These are phyloP conservation scores for Euphorbia peplus DNA, from an alignment of 345 rosid genomes.

Conservation along the genomic window DNA sequence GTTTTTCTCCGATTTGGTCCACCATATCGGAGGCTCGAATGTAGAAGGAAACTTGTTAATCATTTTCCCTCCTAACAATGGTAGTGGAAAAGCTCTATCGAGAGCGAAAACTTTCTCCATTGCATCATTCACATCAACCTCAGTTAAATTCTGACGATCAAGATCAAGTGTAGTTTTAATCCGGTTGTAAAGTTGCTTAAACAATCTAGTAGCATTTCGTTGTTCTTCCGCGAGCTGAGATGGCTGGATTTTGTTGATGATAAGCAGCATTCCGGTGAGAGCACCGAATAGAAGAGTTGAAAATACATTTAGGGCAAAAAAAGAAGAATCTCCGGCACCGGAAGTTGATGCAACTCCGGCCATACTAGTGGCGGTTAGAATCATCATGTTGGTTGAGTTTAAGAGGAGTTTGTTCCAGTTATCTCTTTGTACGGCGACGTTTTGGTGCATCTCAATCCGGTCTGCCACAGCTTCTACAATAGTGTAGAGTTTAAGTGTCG, in stretches of 20 bases:
- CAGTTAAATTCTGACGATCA: conserved; percentile 2
- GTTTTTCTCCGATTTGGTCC: conserved; percentile 17
- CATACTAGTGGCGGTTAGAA: conserved; percentile 56
- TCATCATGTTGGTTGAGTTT: conserved; percentile 65
- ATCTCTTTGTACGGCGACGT: conserved; percentile 58
- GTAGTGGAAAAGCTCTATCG: conserved; percentile 40
- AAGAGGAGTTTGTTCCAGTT: conserved; percentile 64
- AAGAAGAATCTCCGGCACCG: neutral
- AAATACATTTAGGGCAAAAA: neutral
- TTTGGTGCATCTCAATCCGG: conserved; percentile 69
- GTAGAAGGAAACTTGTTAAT: conserved; percentile 31
- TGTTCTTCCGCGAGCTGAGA: conserved; percentile 47
- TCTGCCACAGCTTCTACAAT: conserved; percentile 60
- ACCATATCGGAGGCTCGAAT: conserved; percentile 37
- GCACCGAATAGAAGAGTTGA: conserved; percentile 42
- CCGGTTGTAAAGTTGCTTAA: conserved; percentile 26
- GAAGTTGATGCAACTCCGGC: conserved; percentile 41
- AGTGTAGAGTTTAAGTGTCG: conserved; percentile 36
- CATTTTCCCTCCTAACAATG: conserved; percentile 42
- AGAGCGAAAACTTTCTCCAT: conserved; percentile 32
- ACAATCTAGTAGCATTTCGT: conserved; percentile 32
- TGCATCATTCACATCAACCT: conserved; percentile 20
- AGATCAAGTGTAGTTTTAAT: conserved; percentile 24
- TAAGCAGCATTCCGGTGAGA: conserved; percentile 31
- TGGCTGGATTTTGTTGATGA: conserved; percentile 42